Base-by-base conservation (phyloP, 169 alveolate species). In the Eimeria maxima region DNA sequence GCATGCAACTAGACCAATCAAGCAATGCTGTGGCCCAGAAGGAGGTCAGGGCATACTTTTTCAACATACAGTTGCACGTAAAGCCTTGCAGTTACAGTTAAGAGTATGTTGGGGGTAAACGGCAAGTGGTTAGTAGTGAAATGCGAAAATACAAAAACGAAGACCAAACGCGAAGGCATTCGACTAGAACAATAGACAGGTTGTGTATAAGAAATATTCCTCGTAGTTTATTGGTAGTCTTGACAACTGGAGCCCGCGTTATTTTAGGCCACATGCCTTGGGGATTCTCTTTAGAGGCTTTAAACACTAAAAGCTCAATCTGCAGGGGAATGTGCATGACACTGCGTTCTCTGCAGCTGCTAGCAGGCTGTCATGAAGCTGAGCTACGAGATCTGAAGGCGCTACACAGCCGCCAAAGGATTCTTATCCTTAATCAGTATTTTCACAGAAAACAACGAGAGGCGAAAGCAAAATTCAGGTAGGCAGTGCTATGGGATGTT, bases 361-460 rank as follows among this genome's bases (percentile, higher is more conserved):
- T 73, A 73, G 83, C 83, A 38, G 83, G 55, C 50, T 73, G 80
- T 20, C 94, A 87, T n/a, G 83, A 87, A 44, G 83, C 53, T 42
- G 94, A 87, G 63, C 42, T 87, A 5, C 67, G 47, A 42, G 94
- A 87, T 55, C 38, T 87, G 67, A 60, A 65, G 47, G 65, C 33
- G 65, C 83, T 87, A 69, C 94, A 87, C 27, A 87, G 67, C 45
- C 94, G 80, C 42, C 80, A 87, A 33, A 27, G 83, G 27, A 45
- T 87, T 65, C 63, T 87, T 71, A 38, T 87, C 6, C 50, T 65
- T 45, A 44, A 87, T 27, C 57, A 60, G 13, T 44, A 38, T 20
- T 74, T 55, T 29, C 94, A 65, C 42, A 57, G 65, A 65, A 16
- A 18, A 42, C 94, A 87, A 45, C 53, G 63, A 20, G 83, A 87